A percentile compares a stretch with the other conserved stretches of the same genome.
phyloP scores from a whole-genome alignment of 2,329 filamentous ascomycete species.

The Setomelanomma holmii region DNA sequence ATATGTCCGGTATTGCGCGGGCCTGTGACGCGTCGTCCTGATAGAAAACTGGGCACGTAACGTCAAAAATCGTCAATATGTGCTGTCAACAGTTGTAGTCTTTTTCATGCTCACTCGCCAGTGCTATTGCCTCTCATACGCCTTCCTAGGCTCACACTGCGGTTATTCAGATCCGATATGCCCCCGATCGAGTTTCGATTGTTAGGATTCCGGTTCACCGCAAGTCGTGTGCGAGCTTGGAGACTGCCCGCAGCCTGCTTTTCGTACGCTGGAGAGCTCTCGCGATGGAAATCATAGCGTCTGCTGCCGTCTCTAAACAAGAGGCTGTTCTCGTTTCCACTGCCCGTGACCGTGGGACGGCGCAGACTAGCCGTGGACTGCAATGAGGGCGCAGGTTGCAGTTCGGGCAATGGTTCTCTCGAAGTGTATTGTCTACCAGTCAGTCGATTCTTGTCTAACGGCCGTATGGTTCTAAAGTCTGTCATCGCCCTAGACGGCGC shows the following conservation, averaged over 20 bases:
- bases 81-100: slow-evolving; percentile 5
- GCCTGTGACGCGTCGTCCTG: slow-evolving; percentile 7
- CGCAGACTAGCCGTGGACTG: slow-evolving; percentile 36
- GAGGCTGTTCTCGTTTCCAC: slow-evolving; percentile 30
- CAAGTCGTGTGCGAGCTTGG: slow-evolving; percentile 33
- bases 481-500: slow-evolving; percentile 59
- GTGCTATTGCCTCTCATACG: slow-evolving; percentile 37
- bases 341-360: slow-evolving; percentile 39
- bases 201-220: slow-evolving; percentile 30
- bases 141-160: slow-evolving; percentile 39
- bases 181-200: slow-evolving; percentile 41
- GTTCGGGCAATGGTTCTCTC: slow-evolving; percentile 46
- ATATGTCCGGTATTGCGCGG: not conserved
- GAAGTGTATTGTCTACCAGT: slow-evolving; percentile 45
- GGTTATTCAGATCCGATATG: slow-evolving; percentile 27
- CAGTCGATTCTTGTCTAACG: slow-evolving; percentile 26
- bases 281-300: slow-evolving; percentile 38
- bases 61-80: slow-evolving; percentile 36
- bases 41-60: slow-evolving; percentile 38
- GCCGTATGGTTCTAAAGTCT: slow-evolving; percentile 49
- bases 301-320: slow-evolving; percentile 35
- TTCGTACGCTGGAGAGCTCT: slow-evolving; percentile 41
- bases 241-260: slow-evolving; percentile 33
- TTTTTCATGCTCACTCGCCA: slow-evolving; percentile 41
- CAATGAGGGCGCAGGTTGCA: slow-evolving; percentile 40